Base-by-base conservation (phyloP, 2,329 filamentous ascomycete species). In the Orbilia oligospora region DNA sequence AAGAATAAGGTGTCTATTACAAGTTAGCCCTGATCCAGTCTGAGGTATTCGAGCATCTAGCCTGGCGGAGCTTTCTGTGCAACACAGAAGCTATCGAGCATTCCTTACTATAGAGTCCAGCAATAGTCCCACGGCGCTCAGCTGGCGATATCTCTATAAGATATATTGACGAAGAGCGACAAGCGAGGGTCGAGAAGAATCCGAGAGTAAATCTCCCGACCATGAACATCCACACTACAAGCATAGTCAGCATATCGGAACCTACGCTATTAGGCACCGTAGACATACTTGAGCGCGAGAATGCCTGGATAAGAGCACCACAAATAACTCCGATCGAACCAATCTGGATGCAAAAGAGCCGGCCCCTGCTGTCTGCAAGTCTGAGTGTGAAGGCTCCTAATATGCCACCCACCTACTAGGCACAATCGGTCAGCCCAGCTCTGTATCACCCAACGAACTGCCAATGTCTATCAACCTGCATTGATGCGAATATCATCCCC, bases 91-190 rank as follows among this genome's bases (percentile, higher is more conserved):
- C n/a, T n/a, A n/a, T 30, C 22, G 16, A 55, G 36, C 16, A 10
- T 1, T 6, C 2, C 71, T 36, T 71, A 77, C 72, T 86, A 79
- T 85, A 84, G 81, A 90, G 86, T 88, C 90, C 0, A 88, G 90
- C 81, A n/a, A 90, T 85, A 20, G 89, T 85, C 44, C 89, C 89
- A 79, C 90, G 87, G 82, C 89, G 89, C 1, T 88, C 87, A 0
- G 90, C 90, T 81, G 91, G 90, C 1, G 89, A 87, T 71, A 90
- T 86, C 82, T 92, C 90, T 49, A 89, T 88, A 14, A 88, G 88
- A 81, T 91, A 91, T 12, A 89, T 87, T 0, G 90, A 90, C 0
- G 88, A 89, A 6, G 89, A 88, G 3, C 88, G 87, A 2, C 88
- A 87, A 3, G 88, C 87, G 70, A 91, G 88, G 1, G 87, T 86